Evolutionary conservation across 306 rosid species (phyloP).

Genomic region (Dalbergia oliveri): DNA sequence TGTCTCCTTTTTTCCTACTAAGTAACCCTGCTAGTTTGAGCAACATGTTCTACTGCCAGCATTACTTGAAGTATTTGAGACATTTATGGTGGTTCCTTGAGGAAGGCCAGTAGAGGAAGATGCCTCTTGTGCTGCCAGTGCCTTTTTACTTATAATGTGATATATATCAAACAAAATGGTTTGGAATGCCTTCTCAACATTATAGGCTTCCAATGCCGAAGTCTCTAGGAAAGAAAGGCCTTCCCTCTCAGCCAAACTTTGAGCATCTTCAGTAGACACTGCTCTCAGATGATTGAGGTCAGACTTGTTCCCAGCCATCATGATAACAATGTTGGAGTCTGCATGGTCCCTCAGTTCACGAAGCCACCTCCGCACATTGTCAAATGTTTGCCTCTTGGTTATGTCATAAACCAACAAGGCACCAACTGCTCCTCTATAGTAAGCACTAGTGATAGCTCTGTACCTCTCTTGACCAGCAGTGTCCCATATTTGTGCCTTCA

Average conservation of each 20-base stretch:
- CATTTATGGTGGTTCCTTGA: slow-evolving; percentile 78
- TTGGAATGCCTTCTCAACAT: slow-evolving; percentile 85
- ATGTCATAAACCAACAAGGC: slow-evolving; percentile 80
- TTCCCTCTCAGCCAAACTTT: slow-evolving; percentile 72
- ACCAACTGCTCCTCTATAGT: slow-evolving; percentile 90
- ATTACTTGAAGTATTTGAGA: slow-evolving; percentile 54
- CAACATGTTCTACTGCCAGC: slow-evolving; percentile 65
- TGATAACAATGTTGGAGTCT: slow-evolving; percentile 79
- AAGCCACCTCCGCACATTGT: slow-evolving; percentile 78
- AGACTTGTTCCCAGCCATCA: slow-evolving; percentile 79
- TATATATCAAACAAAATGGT: slow-evolving; percentile 76
- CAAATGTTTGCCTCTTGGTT: slow-evolving; percentile 83
- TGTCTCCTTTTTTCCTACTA: slow-evolving; percentile 40
- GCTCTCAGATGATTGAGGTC: slow-evolving; percentile 78
- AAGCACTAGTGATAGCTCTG: slow-evolving; percentile 85
- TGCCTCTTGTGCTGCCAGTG: slow-evolving; percentile 81
- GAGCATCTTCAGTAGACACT: slow-evolving; percentile 67
- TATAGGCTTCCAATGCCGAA: slow-evolving; percentile 75
- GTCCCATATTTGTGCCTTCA: slow-evolving; percentile 95
- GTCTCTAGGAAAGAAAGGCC: slow-evolving; percentile 72
- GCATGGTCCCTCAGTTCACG: slow-evolving; percentile 84
- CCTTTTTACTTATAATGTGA: slow-evolving; percentile 78
- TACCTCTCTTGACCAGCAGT: slow-evolving; percentile 93
- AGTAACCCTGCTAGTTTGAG: slow-evolving; percentile 54
- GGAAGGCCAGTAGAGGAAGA: slow-evolving; percentile 62